phyloP scores from a whole-genome alignment of 148 eudicot genomes.

The Amaranthus hypochondriacus region DNA sequence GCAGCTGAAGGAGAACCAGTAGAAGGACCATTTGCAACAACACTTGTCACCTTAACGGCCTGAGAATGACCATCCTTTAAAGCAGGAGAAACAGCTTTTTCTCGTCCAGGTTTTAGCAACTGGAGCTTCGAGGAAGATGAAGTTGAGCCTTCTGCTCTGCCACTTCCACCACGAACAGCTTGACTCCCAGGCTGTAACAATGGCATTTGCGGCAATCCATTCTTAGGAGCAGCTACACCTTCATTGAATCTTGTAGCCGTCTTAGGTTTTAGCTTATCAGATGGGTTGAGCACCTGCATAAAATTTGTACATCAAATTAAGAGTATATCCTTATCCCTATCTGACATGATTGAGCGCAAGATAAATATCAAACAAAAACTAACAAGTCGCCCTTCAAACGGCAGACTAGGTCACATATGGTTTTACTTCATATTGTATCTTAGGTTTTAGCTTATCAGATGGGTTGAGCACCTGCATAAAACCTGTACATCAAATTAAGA shows the following conservation, averaged over 20 bases:
- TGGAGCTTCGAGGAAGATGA: slow-evolving; percentile 51
- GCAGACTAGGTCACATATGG: too few species aligned
- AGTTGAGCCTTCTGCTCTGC: slow-evolving; percentile 43
- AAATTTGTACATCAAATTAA: background rate
- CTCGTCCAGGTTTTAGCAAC: slow-evolving; percentile 65
- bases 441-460: slow-evolving; percentile 59
- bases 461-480: slow-evolving; percentile 41
- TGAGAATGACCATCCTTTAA: slow-evolving; percentile 45
- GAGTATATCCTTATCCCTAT: too few species aligned
- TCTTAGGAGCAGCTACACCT: slow-evolving; percentile 34
- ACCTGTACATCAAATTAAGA: too few species aligned
- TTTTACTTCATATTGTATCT: slow-evolving; percentile 5
- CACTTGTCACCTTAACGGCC: slow-evolving; percentile 23
- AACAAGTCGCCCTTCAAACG: too few species aligned
- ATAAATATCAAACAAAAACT: too few species aligned
- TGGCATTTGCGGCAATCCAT: slow-evolving; percentile 39
- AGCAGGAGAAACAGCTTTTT: slow-evolving; percentile 34
- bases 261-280: slow-evolving; percentile 64
- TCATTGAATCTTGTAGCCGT: slow-evolving; percentile 40
- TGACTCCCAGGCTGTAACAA: slow-evolving; percentile 45
- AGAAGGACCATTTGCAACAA: slow-evolving; percentile 35
- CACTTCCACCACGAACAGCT: slow-evolving; percentile 38
- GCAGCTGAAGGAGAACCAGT: slow-evolving; percentile 28
- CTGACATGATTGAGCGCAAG: too few species aligned
- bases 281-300: slow-evolving; percentile 43